Conservation (phyloP, 768 basidiomycete genomes). For the Scleroderma citrinum region DNA sequence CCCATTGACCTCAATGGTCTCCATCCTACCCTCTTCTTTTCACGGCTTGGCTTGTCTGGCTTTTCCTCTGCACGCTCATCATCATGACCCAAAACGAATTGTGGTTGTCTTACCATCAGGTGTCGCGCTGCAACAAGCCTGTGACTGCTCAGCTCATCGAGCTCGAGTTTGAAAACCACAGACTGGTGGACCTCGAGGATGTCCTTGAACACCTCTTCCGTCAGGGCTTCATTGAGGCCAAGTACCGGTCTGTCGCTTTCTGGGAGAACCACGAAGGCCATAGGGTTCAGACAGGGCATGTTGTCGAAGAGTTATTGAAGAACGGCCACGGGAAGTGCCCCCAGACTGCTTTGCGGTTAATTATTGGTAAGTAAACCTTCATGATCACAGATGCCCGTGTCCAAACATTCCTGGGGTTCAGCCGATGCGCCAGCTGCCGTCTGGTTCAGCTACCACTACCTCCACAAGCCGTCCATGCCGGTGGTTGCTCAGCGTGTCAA, state of each 20-base stretch:
- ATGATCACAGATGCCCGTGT: neutral
- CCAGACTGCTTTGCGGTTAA: conserved; percentile 39
- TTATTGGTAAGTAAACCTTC: conserved; percentile 34
- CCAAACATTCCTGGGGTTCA: conserved; percentile 11
- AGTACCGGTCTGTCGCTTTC: conserved; percentile 36
- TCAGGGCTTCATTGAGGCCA: conserved; percentile 43
- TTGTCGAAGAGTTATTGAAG: conserved; percentile 31
- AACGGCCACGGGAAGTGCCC: conserved; percentile 38
- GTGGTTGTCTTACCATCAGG: conserved; percentile 45
- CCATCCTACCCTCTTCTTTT: neutral
- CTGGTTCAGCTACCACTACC: conserved; percentile 42
- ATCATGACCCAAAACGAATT: conserved; percentile 34
- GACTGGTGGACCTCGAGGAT: conserved; percentile 41
- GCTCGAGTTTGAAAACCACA: conserved; percentile 36
- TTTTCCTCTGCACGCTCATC: conserved; percentile 6
- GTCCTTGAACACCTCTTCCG: conserved; percentile 41
- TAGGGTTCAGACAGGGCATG: conserved; percentile 30
- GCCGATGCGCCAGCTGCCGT: conserved; percentile 36
- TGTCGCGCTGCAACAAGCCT: conserved; percentile 37
- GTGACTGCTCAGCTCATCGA: conserved; percentile 43
- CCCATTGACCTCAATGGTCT: neutral
- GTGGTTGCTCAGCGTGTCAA: conserved; percentile 40
- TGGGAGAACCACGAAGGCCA: conserved; percentile 39
- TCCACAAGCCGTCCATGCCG: conserved; percentile 26
- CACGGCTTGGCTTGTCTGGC: conserved; percentile 1